Base-by-base conservation (phyloP, 2,329 filamentous ascomycete genomes). In the Scedosporium boydii region DNA sequence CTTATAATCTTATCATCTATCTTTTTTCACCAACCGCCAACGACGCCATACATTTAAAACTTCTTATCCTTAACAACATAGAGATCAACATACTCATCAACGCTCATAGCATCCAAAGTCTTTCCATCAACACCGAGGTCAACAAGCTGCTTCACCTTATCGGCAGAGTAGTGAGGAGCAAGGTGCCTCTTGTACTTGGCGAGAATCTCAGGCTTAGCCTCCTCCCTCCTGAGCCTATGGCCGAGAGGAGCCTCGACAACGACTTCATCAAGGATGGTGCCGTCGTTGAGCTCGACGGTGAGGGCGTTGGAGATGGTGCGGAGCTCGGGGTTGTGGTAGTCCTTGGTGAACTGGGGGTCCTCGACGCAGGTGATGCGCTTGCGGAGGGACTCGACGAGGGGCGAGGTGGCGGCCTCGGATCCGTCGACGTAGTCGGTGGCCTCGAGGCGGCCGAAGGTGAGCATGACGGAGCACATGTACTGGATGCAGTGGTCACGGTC, bases 401-500 rank as follows among this genome's bases (percentile, higher is more conserved):
- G 85, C 21, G 91, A 96, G 63, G 89, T 93, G 66, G 95, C 95
- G 59, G 95, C 93, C 80, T 98, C 93, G 69, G 88, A 85, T 70
- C 90, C 91, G 74, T 99, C 95, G 57, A 87, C 87, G 82, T 99
- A 99, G 80, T 99, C 95, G 67, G 84, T 90, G 59, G 95, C 93
- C 70, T 93, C 90, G 66, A 99, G 89, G 68, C 95, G 92, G 76
- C 95, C 91, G 77, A 93, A 98, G 68, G 89, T 88, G 68, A 99
- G 88, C 92, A 98, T 98, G 71, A 91, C 92, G 67, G 93, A 82
- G 73, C 91, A 90, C 95, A 99, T 99, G 86, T 99, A 99, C 81
- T 98, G 95, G 69, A 99, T 93, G 80, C 95, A 99, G 85, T 99
- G 95, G 78, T 99, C 95, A 72, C 95, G 92, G 80, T 99, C 95